Percentiles rank a stretch among this genome's conserved stretches.
Evolutionary conservation across 495 filamentous ascomycete species (phyloP).

Genomic region (Talaromyces proteolyticus): DNA sequence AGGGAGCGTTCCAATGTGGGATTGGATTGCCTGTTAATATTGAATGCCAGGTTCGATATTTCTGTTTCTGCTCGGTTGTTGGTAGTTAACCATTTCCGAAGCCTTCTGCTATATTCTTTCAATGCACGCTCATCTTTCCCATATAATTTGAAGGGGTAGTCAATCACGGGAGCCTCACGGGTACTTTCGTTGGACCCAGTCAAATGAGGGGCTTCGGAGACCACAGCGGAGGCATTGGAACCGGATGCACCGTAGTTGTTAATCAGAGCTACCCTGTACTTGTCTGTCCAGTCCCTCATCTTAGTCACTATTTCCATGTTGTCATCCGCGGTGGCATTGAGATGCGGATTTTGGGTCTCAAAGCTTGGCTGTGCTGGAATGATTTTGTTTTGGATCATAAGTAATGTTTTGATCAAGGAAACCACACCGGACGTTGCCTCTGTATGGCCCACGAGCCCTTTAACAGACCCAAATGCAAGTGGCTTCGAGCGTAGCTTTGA

Average conservation of each 20-base stretch:
- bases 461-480: conserved; percentile 36
- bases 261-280: conserved; percentile 32
- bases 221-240: conserved; percentile 30
- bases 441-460: conserved; percentile 45
- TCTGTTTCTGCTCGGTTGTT: conserved; percentile 4
- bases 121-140: conserved; percentile 21
- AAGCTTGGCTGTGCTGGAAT: conserved; percentile 40
- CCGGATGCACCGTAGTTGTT: conserved; percentile 45
- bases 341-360: conserved; percentile 29
- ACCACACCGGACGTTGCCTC: conserved; percentile 43
- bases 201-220: conserved; percentile 14
- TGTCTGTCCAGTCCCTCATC: conserved; percentile 23
- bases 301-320: conserved; percentile 29
- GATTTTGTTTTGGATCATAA: conserved; percentile 40
- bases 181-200: not conserved
- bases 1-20: conserved; percentile 6
- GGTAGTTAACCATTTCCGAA: conserved; percentile 8
- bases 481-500: conserved; percentile 10
- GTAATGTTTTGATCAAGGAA: conserved; percentile 36
- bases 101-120: conserved; percentile 10
- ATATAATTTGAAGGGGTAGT: conserved; percentile 24
- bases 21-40: conserved; percentile 14
- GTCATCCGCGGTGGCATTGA: conserved; percentile 21
- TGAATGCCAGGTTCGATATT: conserved; percentile 11
- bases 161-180: conserved; percentile 4